A percentile compares a stretch with the other conserved stretches of the same genome.
phyloP scores from a whole-genome alignment of 805 yeast species.

The Candida railenensis region DNA sequence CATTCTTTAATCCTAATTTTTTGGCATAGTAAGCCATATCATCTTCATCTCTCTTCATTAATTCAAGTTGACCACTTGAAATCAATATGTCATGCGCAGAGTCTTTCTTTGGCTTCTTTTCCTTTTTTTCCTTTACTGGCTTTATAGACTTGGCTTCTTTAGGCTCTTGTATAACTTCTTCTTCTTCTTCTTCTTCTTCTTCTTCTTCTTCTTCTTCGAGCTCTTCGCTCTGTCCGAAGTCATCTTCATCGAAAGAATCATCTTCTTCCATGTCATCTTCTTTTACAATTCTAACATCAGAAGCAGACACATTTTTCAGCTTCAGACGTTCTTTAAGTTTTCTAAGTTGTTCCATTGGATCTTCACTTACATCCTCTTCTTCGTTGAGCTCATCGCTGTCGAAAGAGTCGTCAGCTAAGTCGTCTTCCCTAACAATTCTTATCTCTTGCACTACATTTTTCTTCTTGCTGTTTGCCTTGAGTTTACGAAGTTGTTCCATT shows the following conservation, averaged over 20 bases:
- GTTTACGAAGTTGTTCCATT: slow-evolving; percentile 16
- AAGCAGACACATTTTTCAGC: slow-evolving; percentile 15
- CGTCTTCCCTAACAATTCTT: slow-evolving; percentile 30
- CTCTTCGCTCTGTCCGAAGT: background rate
- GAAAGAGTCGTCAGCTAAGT: slow-evolving; percentile 22
- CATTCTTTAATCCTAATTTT: slow-evolving; percentile 66
- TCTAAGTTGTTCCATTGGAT: slow-evolving; percentile 15
- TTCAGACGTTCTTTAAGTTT: slow-evolving; percentile 16
- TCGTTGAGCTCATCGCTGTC: slow-evolving; percentile 18
- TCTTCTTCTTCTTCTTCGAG: slow-evolving; percentile 13
- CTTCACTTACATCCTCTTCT: slow-evolving; percentile 6
- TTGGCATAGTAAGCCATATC: slow-evolving; percentile 83
- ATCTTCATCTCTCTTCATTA: slow-evolving; percentile 61
- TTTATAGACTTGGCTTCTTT: slow-evolving; percentile 9
- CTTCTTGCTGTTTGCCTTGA: slow-evolving; percentile 11
- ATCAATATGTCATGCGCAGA: slow-evolving; percentile 10
- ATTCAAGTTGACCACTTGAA: slow-evolving; percentile 46
- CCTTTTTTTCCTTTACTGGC: slow-evolving; percentile 9
- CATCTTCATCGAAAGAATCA: slow-evolving; percentile 24
- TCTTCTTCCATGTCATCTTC: slow-evolving; percentile 13
- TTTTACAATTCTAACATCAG: slow-evolving; percentile 10
- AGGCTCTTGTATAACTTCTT: slow-evolving; percentile 1
- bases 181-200: slow-evolving; percentile 12
- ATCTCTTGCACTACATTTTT: slow-evolving; percentile 12
- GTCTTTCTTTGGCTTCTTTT: slow-evolving; percentile 2